Evolutionary conservation across 805 yeast species (phyloP).

Genomic region (Ogataea henricii): DNA sequence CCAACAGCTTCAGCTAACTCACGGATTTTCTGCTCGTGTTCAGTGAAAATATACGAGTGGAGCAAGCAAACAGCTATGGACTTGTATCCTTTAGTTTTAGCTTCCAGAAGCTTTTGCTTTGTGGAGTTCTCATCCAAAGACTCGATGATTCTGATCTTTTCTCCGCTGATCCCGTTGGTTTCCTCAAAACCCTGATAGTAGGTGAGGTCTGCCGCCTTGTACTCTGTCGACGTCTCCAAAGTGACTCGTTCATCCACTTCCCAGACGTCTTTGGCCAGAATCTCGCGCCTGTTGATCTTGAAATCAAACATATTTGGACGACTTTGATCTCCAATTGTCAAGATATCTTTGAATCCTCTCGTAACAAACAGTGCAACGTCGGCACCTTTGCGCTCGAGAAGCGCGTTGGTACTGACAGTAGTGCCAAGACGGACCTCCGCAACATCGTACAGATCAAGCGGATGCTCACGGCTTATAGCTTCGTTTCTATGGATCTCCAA

Average conservation of each 20-base stretch:
- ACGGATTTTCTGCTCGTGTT: conserved; percentile 63
- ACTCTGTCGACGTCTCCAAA: conserved; percentile 43
- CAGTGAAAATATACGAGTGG: conserved; percentile 70
- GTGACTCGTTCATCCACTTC: conserved; percentile 92
- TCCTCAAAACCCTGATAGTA: conserved; percentile 67
- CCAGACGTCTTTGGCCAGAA: conserved; percentile 68
- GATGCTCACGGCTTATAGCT: conserved; percentile 55
- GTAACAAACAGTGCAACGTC: conserved; percentile 81
- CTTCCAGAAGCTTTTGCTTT: conserved; percentile 39
- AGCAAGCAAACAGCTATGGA: conserved; percentile 71
- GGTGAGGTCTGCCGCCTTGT: conserved; percentile 33
- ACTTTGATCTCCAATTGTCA: conserved; percentile 86
- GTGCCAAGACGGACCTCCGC: conserved; percentile 84
- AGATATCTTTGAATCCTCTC: conserved; percentile 80
- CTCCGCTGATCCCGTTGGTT: conserved; percentile 63
- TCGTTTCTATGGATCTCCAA: conserved; percentile 57
- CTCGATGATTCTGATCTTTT: conserved; percentile 56
- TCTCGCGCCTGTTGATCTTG: conserved; percentile 66
- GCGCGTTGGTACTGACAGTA: conserved; percentile 92
- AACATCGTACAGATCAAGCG: conserved; percentile 61
- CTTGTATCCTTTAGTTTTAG: conserved; percentile 57
- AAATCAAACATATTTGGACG: conserved; percentile 88
- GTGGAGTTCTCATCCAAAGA: conserved; percentile 48
- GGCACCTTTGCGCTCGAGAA: conserved; percentile 89
- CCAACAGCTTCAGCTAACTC: conserved; percentile 62